A percentile compares a stretch with the other conserved stretches of the same genome.
These are phyloP conservation scores for Fusarium caatingaense DNA, from an alignment of 2,329 filamentous ascomycete species.

Conservation along the genomic window DNA sequence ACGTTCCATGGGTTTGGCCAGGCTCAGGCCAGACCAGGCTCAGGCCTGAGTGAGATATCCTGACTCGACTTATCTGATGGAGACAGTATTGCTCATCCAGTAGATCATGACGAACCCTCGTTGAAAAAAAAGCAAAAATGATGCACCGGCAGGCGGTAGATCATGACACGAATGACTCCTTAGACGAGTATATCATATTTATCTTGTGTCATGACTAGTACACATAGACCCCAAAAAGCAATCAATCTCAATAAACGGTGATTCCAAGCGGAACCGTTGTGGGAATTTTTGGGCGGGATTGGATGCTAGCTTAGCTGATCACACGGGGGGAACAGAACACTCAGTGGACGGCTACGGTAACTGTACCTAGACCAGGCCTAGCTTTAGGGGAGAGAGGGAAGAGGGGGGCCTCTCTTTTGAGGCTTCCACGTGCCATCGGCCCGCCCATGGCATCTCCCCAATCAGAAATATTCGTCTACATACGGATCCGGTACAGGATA, in stretches of 20 bases:
- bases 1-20: background rate
- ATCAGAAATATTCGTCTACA: slow-evolving; percentile 11
- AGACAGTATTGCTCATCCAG: background rate
- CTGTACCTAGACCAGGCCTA: background rate
- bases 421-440: slow-evolving; percentile 16
- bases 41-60: background rate
- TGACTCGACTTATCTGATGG: slow-evolving; percentile 3
- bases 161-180: background rate
- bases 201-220: slow-evolving; percentile 10
- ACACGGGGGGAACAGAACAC: slow-evolving; percentile 10
- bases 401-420: background rate
- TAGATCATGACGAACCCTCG: background rate
- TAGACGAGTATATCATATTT: background rate
- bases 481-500: background rate
- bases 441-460: slow-evolving; percentile 37
- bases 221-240: background rate
- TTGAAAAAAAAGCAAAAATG: background rate
- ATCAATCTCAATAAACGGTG: slow-evolving; percentile 20
- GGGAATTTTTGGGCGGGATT: slow-evolving; percentile 10
- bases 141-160: background rate
- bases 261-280: slow-evolving; percentile 22
- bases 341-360: background rate
- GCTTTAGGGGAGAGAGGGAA: background rate
- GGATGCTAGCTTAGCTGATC: slow-evolving; percentile 27
- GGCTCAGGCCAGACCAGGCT: background rate